Evolutionary conservation across 2,329 filamentous ascomycete genomes (phyloP).

Genomic region (Aureobasidium sp.): DNA sequence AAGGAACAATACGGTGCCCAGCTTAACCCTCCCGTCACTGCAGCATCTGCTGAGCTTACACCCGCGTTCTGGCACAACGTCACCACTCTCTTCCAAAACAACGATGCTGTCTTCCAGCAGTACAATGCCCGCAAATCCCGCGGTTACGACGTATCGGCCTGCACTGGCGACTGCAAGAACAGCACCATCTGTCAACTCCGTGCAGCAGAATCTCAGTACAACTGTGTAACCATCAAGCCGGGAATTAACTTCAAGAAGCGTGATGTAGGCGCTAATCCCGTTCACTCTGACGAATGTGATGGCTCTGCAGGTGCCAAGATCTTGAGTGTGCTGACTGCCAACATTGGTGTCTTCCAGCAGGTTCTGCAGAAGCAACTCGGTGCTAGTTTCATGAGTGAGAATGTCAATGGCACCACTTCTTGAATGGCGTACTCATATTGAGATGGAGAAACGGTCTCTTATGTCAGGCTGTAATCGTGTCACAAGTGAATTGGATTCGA

Average conservation of each 20-base stretch:
- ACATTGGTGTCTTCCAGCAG: neutral
- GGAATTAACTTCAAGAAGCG: conserved; percentile 14
- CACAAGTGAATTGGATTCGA: neutral
- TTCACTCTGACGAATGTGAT: conserved; percentile 3
- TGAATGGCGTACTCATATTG: neutral
- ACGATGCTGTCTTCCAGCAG: conserved; percentile 39
- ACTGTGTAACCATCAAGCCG: conserved; percentile 32
- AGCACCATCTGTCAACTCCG: conserved; percentile 48
- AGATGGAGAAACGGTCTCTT: neutral
- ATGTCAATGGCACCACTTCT: conserved; percentile 2
- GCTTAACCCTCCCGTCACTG: conserved; percentile 37
- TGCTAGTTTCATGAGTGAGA: neutral
- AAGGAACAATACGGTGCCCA: conserved; percentile 47
- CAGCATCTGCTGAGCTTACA: conserved; percentile 41
- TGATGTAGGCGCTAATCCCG: neutral
- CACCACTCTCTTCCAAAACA: conserved; percentile 42
- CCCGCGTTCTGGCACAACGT: conserved; percentile 55
- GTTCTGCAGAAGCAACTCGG: conserved; percentile 1
- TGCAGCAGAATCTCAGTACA: conserved; percentile 47
- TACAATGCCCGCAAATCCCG: conserved; percentile 45
- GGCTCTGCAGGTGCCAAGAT: conserved; percentile 9
- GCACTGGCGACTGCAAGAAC: conserved; percentile 38
- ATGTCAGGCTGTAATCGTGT: neutral
- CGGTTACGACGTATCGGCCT: conserved; percentile 38
- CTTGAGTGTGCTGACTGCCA: neutral